Conservation (phyloP, 2,329 filamentous ascomycete genomes). For the Penicillium sp. region DNA sequence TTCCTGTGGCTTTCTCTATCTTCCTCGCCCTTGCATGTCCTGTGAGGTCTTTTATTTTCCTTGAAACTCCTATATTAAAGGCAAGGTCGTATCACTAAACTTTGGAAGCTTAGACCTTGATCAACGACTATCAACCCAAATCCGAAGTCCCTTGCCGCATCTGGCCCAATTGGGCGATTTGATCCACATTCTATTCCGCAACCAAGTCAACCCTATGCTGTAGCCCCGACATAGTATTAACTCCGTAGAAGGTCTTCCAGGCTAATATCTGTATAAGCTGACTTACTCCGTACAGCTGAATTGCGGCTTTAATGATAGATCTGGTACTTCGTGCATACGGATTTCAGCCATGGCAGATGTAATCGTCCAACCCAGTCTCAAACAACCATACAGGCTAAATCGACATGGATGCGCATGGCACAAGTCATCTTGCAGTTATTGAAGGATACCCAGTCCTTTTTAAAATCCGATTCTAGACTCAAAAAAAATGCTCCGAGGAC, state of each 20-base stretch:
- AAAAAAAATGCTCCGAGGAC: neutral
- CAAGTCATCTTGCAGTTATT: neutral
- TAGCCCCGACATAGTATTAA: neutral
- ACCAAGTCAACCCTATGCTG: neutral
- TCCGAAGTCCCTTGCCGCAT: conserved; percentile 1
- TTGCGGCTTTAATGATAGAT: neutral
- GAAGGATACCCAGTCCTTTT: neutral
- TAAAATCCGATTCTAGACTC: neutral
- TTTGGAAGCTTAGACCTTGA: neutral
- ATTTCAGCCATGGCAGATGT: neutral
- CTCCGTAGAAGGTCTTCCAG: neutral
- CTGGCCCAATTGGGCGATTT: neutral
- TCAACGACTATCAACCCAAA: neutral
- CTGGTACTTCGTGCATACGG: neutral
- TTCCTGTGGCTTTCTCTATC: neutral
- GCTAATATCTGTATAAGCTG: neutral
- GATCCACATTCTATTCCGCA: neutral
- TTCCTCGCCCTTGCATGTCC: neutral
- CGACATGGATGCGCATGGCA: neutral
- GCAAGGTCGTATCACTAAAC: neutral
- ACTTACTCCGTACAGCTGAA: neutral
- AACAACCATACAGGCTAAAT: no score
- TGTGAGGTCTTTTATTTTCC: neutral
- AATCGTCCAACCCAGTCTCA: neutral
- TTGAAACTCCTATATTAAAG: neutral